Conservation (phyloP, 1,284 basidiomycete genomes). For the Ustilago tritici region DNA sequence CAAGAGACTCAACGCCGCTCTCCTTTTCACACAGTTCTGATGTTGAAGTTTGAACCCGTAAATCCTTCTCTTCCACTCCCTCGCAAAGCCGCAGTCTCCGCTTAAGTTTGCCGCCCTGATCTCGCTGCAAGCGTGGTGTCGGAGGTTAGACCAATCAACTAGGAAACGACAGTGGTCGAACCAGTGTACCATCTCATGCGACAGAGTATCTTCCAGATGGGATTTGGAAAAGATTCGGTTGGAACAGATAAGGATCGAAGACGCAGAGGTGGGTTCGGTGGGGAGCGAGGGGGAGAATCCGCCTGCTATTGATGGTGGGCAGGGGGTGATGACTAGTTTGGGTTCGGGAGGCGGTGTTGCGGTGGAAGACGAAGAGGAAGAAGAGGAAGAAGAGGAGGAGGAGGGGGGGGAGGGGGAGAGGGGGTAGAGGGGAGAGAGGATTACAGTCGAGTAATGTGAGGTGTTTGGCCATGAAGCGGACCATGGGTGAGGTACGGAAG, state of each 20-base stretch:
- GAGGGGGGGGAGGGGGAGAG: constrained; percentile 3
- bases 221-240: constrained; percentile 76
- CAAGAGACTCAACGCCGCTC: constrained; percentile 84
- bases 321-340: constrained; percentile 59
- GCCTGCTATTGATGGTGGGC: constrained; percentile 58
- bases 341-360: constrained; percentile 17
- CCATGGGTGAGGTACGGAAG: constrained; percentile 66
- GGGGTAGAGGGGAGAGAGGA: constrained; percentile 35
- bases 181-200: constrained; percentile 95
- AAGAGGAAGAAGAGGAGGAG: neutral
- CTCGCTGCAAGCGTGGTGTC: constrained; percentile 96
- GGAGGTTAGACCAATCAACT: constrained; percentile 87
- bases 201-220: constrained; percentile 91
- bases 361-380: neutral
- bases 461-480: constrained; percentile 68
- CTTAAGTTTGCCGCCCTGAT: constrained; percentile 88
- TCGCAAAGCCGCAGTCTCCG: constrained; percentile 71
- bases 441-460: constrained; percentile 63
- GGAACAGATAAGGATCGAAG: constrained; percentile 62
- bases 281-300: constrained; percentile 63
- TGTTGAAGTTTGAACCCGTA: constrained; percentile 90
- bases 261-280: constrained; percentile 36
- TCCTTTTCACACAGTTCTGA: constrained; percentile 84
- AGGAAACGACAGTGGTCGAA: constrained; percentile 95
- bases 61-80: constrained; percentile 23